Evolutionary conservation across 108 stramenopile genomes (phyloP), one percentile per base, ranked within the genome.

Genomic region (Conticribra guillardii): DNA sequence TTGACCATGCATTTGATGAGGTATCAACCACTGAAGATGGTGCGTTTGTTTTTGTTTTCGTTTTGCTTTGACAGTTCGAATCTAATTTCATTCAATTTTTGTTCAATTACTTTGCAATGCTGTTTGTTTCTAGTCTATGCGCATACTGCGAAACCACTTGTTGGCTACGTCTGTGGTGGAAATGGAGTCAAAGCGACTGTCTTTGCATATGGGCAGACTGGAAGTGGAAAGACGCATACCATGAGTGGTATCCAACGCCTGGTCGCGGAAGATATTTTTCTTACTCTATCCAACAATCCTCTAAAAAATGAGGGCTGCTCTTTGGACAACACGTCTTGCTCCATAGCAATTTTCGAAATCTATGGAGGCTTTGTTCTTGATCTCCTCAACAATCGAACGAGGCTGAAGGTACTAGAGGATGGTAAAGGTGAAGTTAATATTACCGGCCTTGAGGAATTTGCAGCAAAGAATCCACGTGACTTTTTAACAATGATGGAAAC

Each of bases 301-400:
- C 19, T 44, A 53, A 15, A 64, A 75, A 60, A 68, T 2, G 51
- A 41, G n/a, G 70, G 50, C 17, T 87, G 82, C 66, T 71, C 75
- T 15, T n/a, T 62, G 19, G 81, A 74, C 8, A 76, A 86, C 41
- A 81, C 87, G 0, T 57, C 61, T 3, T 89, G 96, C 8, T 60
- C 70, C 46, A 81, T 96, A 19, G 67, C 91, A 51, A 97, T 98
- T 66, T 99, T 99, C 83, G 98, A 99, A 83, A 91, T 99, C 24
- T 99, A 99, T 73, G 96, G 98, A 26, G 97, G 97, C n/a, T 74
- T 87, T 19, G 87, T 98, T 75, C 97, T 96, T 65, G 98, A 99
- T 67, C 72, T 99, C 33, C 83, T 99, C 37, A 96, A 99, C 70
- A 79, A 93, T 32, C 89, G 99, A 15, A 82, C 93, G 45, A 80